Base-by-base conservation (phyloP, 2,329 filamentous ascomycete genomes). In the Microcyclospora pomicola region DNA sequence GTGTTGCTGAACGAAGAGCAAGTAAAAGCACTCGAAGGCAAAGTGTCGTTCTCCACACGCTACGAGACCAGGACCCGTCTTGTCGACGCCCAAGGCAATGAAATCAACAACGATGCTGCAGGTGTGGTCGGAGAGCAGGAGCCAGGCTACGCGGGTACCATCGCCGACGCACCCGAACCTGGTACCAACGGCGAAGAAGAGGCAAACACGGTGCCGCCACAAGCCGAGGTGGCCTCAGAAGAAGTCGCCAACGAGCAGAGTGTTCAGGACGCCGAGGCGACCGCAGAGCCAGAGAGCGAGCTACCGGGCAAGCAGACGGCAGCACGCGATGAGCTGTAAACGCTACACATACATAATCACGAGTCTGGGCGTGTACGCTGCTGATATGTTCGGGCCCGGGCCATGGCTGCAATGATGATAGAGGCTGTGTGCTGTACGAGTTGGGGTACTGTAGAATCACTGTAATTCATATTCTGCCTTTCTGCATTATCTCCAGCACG, bases 41-140 rank as follows among this genome's bases (percentile, higher is more conserved):
- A 94, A 62, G 87, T 96, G 42, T 84, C 85, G 53, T 95, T 98
- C 65, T 79, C 92, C 65, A 96, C 91, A 10, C 81, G 80, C 49
- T 95, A 95, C 58, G 88, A 96, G 68, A 95, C 88, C n/a, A 75
- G 82, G 47, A 95, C 86, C 7, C 79, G 84, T 41, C 63, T 96
- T 39, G 69, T 94, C 31, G 85, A 94, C 59, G 74, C 73, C 37
- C 60, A 76, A 32, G 91, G 87, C 42, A 85, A 87, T 48, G 82
- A 92, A 55, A 62, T 94, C n/a, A 58, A 61, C 37, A 62, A 67
- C 39, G 62, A 58, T 14, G 49, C 65, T 15, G 58, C 61, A 6
- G 50, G 5, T 12, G 51, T 53, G 10, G 53, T 53, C 30, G 56
- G 50, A n/a, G 50, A 42, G 5, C 50, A 49, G 2, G 54, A 56